phyloP scores from a whole-genome alignment of 1,139 yeast genomes.

The Suhomyces choctaworum region DNA sequence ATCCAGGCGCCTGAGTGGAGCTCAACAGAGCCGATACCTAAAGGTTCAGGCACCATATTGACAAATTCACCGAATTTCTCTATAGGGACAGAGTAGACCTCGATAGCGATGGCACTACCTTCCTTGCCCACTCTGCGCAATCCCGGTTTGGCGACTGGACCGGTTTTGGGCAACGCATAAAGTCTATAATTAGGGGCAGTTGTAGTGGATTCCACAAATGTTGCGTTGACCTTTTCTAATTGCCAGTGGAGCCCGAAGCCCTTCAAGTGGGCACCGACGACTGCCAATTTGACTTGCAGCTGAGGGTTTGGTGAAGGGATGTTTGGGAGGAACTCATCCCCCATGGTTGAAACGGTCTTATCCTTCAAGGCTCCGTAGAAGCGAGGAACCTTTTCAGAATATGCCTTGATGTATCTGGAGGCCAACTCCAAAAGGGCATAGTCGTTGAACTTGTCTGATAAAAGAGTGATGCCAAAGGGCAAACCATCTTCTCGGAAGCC shows the following conservation, averaged over 20 bases:
- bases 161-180: constrained; percentile 79
- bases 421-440: constrained; percentile 87
- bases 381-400: constrained; percentile 25
- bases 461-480: constrained; percentile 86
- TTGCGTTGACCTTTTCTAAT: constrained; percentile 81
- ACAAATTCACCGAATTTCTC: constrained; percentile 81
- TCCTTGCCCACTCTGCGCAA: constrained; percentile 59
- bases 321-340: constrained; percentile 36
- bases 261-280: constrained; percentile 91
- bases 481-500: constrained; percentile 83
- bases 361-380: constrained; percentile 45
- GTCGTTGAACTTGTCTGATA: constrained; percentile 81
- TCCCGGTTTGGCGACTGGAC: constrained; percentile 88
- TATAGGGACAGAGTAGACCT: constrained; percentile 78
- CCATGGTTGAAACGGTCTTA: constrained; percentile 33
- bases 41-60: constrained; percentile 86
- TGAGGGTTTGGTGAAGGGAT: constrained; percentile 35
- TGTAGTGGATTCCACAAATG: constrained; percentile 60
- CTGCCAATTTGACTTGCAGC: constrained; percentile 63
- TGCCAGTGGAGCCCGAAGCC: constrained; percentile 96
- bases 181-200: constrained; percentile 75
- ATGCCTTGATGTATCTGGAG: constrained; percentile 56
- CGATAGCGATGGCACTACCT: constrained; percentile 69
- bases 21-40: constrained; percentile 92
- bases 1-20: constrained; percentile 77